These are phyloP conservation scores for Clavispora carvajalis DNA, from an alignment of 805 yeast genomes.

Conservation along the genomic window DNA sequence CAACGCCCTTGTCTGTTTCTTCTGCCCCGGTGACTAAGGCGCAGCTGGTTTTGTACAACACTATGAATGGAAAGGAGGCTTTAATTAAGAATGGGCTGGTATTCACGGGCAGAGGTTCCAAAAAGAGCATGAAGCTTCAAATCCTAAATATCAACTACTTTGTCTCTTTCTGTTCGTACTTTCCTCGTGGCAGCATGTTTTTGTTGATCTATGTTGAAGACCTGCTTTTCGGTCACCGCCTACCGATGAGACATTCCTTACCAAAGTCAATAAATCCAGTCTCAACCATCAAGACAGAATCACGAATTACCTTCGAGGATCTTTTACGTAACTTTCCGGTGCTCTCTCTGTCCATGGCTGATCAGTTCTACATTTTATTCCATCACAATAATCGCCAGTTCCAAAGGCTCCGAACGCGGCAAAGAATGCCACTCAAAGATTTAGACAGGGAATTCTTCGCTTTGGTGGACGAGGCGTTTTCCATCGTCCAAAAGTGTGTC, in stretches of 20 bases:
- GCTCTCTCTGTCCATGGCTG: slow-evolving; percentile 36
- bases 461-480: slow-evolving; percentile 31
- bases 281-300: neutral
- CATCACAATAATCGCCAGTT: slow-evolving; percentile 37
- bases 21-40: slow-evolving; percentile 23
- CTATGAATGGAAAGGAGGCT: slow-evolving; percentile 53
- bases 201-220: slow-evolving; percentile 54
- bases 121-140: slow-evolving; percentile 35
- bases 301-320: slow-evolving; percentile 28
- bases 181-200: slow-evolving; percentile 52
- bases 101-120: slow-evolving; percentile 57
- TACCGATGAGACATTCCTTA: too few species aligned
- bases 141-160: slow-evolving; percentile 46
- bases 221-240: slow-evolving; percentile 8
- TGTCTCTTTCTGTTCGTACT: slow-evolving; percentile 52
- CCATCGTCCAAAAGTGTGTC: slow-evolving; percentile 35
- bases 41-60: slow-evolving; percentile 42
- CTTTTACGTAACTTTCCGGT: slow-evolving; percentile 34
- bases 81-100: slow-evolving; percentile 50
- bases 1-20: slow-evolving; percentile 17
- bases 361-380: slow-evolving; percentile 32
- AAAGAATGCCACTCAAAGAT: slow-evolving; percentile 20
- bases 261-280: neutral
- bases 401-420: slow-evolving; percentile 25
- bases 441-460: slow-evolving; percentile 27